Percentiles rank a stretch among this genome's conserved stretches.
Conservation (phyloP, 2,329 filamentous ascomycete genomes). For the Alternaria burnsii region DNA sequence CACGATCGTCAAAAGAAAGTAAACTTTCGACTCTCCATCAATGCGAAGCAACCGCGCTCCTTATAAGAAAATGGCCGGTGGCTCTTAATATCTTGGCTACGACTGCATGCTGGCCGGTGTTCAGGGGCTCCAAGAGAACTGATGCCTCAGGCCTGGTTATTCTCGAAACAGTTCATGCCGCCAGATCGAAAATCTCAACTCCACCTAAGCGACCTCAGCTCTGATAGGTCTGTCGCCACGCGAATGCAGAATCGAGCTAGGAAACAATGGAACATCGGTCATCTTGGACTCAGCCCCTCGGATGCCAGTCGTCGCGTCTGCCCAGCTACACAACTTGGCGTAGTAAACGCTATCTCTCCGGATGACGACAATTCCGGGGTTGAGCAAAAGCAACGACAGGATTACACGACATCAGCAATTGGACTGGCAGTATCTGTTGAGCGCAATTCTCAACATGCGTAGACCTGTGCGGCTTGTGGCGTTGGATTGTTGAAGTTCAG, state of each 20-base stretch:
- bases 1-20: neutral
- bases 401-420: neutral
- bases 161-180: constrained; percentile 8
- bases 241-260: neutral
- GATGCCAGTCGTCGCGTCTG: constrained; percentile 4
- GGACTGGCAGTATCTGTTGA: neutral
- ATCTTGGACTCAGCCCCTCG: constrained; percentile 7
- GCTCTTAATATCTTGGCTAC: neutral
- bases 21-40: constrained; percentile 1
- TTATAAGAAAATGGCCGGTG: neutral
- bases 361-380: neutral
- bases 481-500: constrained; percentile 3
- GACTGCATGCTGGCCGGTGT: neutral
- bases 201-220: neutral
- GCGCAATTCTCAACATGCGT: neutral
- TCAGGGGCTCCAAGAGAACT: neutral
- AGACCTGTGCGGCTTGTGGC: neutral
- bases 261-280: neutral
- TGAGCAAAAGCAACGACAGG: constrained; percentile 3
- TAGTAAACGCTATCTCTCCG: constrained; percentile 3
- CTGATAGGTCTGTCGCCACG: neutral
- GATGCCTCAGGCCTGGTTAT: constrained; percentile 8
- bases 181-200: neutral
- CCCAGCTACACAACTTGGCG: constrained; percentile 11
- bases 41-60: constrained; percentile 1